Conservation (phyloP, 352 stramenopile species). For the Lagenidium giganteum region DNA sequence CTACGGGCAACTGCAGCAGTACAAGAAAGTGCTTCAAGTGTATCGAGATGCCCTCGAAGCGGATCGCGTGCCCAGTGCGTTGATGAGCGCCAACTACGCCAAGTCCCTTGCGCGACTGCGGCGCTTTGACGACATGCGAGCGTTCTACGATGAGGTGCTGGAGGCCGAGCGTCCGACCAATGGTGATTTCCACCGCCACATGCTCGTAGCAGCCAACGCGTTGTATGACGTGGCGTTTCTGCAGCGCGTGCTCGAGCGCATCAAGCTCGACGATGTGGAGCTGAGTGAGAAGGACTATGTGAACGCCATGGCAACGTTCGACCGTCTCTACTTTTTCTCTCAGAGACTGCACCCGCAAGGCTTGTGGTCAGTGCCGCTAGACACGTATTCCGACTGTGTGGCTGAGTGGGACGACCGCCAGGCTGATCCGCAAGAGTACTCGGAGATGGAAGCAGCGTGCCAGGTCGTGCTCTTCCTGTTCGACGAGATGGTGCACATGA, state of each 20-base stretch:
- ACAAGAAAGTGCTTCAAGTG: constrained; percentile 32
- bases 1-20: constrained; percentile 20
- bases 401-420: no score
- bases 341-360: no score
- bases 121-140: constrained; percentile 31
- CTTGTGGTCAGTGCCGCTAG: no score
- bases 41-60: constrained; percentile 38
- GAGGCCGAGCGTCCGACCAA: constrained; percentile 36
- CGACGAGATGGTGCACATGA: constrained; percentile 53
- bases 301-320: constrained; percentile 42
- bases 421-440: no score
- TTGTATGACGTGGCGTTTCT: constrained; percentile 26
- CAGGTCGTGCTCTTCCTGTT: constrained; percentile 42
- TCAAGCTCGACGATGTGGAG: constrained; percentile 67
- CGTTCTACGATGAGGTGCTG: constrained; percentile 42
- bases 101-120: constrained; percentile 30
- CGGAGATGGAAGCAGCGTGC: no score
- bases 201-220: constrained; percentile 36
- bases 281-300: constrained; percentile 46
- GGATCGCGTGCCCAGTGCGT: constrained; percentile 44
- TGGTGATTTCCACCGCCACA: constrained; percentile 52
- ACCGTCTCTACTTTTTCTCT: constrained; percentile 38
- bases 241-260: constrained; percentile 40
- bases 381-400: no score
- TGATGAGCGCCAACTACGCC: constrained; percentile 61